phyloP scores from a whole-genome alignment of 768 basidiomycete species.

The Russula brevipes region DNA sequence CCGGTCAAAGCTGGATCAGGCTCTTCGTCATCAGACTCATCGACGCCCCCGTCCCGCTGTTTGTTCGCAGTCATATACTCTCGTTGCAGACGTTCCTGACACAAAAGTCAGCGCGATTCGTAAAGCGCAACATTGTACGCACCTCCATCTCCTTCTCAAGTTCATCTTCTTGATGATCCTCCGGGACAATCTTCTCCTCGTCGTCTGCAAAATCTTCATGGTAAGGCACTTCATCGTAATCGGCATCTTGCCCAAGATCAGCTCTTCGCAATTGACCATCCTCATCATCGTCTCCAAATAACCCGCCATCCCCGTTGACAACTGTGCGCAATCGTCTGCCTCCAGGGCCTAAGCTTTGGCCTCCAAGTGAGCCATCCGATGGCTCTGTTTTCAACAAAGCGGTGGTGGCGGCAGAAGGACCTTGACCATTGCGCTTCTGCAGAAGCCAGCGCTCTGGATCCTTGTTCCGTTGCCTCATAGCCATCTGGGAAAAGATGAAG shows the following conservation, averaged over 20 bases:
- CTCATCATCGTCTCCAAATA: constrained; percentile 64
- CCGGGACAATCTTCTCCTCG: constrained; percentile 64
- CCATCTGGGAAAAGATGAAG: constrained; percentile 37
- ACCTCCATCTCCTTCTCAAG: constrained; percentile 73
- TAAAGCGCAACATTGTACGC: constrained; percentile 23
- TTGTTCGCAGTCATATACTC: constrained; percentile 79
- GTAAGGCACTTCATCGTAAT: constrained; percentile 74
- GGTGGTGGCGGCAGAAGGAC: constrained; percentile 54
- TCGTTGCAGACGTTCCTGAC: constrained; percentile 75
- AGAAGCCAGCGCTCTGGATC: constrained; percentile 69
- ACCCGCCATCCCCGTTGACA: constrained; percentile 55
- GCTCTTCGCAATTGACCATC: constrained; percentile 44
- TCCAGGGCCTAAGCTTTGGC: constrained; percentile 62
- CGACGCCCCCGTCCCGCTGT: constrained; percentile 59
- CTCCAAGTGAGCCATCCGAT: constrained; percentile 44
- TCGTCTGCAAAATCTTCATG: constrained; percentile 87
- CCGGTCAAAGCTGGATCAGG: constrained; percentile 54
- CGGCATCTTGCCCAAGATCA: constrained; percentile 71
- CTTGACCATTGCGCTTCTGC: constrained; percentile 54
- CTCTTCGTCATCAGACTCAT: constrained; percentile 71
- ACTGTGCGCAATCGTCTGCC: constrained; percentile 62
- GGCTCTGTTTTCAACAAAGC: constrained; percentile 65
- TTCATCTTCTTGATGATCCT: constrained; percentile 77
- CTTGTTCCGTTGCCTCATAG: constrained; percentile 62
- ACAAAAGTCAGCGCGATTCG: constrained; percentile 18